Evolutionary conservation across 2,329 filamentous ascomycete species (phyloP).

Genomic region (Nemania sp.): DNA sequence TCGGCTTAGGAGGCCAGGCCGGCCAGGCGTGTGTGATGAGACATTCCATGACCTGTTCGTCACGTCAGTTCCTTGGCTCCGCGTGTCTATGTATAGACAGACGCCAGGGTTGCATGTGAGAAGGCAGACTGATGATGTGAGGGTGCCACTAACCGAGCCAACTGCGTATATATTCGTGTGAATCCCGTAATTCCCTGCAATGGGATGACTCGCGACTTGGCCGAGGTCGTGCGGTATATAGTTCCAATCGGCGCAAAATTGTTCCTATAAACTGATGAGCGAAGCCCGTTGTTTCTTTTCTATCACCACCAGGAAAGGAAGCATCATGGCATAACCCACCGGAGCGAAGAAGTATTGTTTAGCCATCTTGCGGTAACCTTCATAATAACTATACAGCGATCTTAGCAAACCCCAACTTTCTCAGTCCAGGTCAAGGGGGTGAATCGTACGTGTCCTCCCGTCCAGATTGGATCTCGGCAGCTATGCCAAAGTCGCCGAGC

Average conservation of each 20-base stretch:
- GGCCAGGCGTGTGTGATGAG: conserved; percentile 26
- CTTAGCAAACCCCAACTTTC: not conserved
- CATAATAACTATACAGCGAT: conserved; percentile 20
- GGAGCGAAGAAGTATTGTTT: conserved; percentile 24
- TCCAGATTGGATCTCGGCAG: not conserved
- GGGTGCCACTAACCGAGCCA: conserved; percentile 19
- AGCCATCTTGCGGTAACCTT: conserved; percentile 9
- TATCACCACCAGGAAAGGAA: no score
- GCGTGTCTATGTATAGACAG: not conserved
- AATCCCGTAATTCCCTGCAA: conserved; percentile 27
- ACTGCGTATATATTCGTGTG: conserved; percentile 31
- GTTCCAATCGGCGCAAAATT: conserved; percentile 31
- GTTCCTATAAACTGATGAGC: conserved; percentile 18
- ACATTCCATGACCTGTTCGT: conserved; percentile 20
- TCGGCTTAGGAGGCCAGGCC: conserved; percentile 13
- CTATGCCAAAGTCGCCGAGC: conserved; percentile 29
- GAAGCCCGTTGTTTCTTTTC: no score
- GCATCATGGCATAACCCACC: conserved; percentile 24
- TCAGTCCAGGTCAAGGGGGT: not conserved
- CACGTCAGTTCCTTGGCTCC: not conserved
- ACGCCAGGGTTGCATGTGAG: not conserved
- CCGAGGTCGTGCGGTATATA: conserved; percentile 10
- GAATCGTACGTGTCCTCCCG: conserved; percentile 6
- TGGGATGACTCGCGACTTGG: not conserved
- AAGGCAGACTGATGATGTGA: not conserved